Evolutionary conservation across 192 early-diverging fungal genomes (phyloP), one percentile per base, ranked within the genome.

Genomic region (Spizellomyces sp.): DNA sequence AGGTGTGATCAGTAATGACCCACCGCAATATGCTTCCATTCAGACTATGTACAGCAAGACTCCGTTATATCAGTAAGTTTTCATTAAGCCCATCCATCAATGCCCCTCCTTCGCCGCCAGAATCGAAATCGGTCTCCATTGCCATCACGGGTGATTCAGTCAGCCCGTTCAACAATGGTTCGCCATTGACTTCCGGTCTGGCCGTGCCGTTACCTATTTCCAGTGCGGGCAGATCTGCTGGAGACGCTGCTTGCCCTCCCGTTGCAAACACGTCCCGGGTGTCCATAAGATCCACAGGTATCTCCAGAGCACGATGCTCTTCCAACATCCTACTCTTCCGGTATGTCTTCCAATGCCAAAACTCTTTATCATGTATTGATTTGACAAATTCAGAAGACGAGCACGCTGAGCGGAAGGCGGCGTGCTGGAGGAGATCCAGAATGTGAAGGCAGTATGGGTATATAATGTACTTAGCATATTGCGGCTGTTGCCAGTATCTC

Each of bases 361-460:
- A 94, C 83, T 95, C 90, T 68, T 88, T 86, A 57, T 88, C 80
- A 69, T 95, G 94, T 0, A 95, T 77, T 72, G 90, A 85, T 46
- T 81, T 85, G 4, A 91, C 87, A 21, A 87, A 91, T 52, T 92
- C 89, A 46, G 88, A 79, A 46, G 85, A 86, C 36, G 86, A 89
- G 45, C 94, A 85, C 57, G 86, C 84, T 42, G 91, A 86, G 3
- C 96, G 81, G 78, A 98, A 98, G 43, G 80, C 71, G 52, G 86
- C 84, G 73, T 91, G 84, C 77, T 98, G 95, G 41, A 98, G 75
- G 44, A 94, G 72, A 15, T 93, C 91, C 63, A 98, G 76, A 65
- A 98, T 95, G 48, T 91, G 82, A 47, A 98, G 82, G 22, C 88
- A 84, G 60, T 95, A 92, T 7, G 96, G 96, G 69, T 95, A 97